These are phyloP conservation scores for Castanea crenata DNA, from an alignment of 306 rosid genomes.

Conservation along the genomic window DNA sequence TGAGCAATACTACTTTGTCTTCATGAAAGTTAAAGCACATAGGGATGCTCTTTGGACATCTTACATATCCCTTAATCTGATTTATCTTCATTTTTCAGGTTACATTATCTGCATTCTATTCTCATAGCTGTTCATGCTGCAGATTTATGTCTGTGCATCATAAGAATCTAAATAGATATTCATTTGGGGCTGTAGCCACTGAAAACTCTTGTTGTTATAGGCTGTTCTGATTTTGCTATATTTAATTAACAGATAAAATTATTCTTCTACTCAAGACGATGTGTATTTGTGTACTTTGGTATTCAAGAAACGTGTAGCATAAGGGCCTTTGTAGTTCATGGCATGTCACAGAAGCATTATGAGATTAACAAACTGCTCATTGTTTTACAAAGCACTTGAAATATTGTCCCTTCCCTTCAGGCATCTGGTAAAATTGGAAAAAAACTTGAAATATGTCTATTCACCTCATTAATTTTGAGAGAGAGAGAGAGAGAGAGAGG, in stretches of 20 bases:
- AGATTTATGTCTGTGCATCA: not conserved
- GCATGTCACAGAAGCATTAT: not conserved
- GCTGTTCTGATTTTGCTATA: not conserved
- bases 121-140: not conserved
- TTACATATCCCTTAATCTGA: not conserved
- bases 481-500: not conserved
- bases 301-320: not conserved
- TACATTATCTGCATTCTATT: not conserved
- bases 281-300: not conserved
- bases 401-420: not conserved
- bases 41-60: not conserved
- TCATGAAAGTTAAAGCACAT: not conserved
- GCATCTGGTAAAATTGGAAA: not conserved
- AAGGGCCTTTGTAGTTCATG: not conserved
- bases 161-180: not conserved
- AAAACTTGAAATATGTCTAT: not conserved
- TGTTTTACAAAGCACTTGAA: not conserved
- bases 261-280: not conserved
- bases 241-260: not conserved
- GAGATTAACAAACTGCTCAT: not conserved
- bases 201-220: not conserved
- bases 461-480: not conserved
- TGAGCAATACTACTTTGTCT: not conserved
- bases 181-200: not conserved
- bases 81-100: slow-evolving; percentile 2